These are phyloP conservation scores for Ochetophila trinervis DNA, from an alignment of 306 rosid species.

Conservation along the genomic window DNA sequence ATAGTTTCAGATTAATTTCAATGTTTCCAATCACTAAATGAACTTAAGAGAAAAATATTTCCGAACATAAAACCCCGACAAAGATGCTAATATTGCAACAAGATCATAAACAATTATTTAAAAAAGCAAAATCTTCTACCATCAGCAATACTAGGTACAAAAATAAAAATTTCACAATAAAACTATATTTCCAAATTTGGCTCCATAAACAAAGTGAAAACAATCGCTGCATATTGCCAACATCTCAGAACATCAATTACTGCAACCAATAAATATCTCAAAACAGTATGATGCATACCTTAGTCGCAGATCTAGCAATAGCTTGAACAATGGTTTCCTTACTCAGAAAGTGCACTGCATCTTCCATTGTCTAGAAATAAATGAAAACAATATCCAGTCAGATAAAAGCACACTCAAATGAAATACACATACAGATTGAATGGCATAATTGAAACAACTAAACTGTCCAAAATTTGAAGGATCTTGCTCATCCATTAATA, in stretches of 20 bases:
- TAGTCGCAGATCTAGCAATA: constrained; percentile 95
- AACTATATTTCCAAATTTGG: too few relatives aligned
- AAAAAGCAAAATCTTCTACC: too few relatives aligned
- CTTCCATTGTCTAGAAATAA: constrained; percentile 83
- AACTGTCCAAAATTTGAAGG: neutral
- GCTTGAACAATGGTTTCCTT: constrained; percentile 95
- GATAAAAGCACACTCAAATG: neutral
- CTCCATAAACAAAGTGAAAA: neutral
- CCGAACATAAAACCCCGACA: too few relatives aligned
- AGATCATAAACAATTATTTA: too few relatives aligned
- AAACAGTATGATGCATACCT: constrained; percentile 47
- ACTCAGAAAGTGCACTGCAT: constrained; percentile 92
- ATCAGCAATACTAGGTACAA: too few relatives aligned
- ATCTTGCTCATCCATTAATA: neutral
- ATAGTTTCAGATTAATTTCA: too few relatives aligned
- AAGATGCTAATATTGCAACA: too few relatives aligned
- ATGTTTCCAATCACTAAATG: too few relatives aligned
- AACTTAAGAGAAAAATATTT: too few relatives aligned
- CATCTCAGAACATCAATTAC: neutral
- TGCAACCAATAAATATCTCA: neutral
- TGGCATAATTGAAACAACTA: neutral
- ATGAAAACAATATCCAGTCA: constrained; percentile 24
- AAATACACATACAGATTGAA: neutral
- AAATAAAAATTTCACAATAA: too few relatives aligned
- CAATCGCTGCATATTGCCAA: neutral